phyloP scores from a whole-genome alignment of 805 yeast species.

The Myxozyma udenii region DNA sequence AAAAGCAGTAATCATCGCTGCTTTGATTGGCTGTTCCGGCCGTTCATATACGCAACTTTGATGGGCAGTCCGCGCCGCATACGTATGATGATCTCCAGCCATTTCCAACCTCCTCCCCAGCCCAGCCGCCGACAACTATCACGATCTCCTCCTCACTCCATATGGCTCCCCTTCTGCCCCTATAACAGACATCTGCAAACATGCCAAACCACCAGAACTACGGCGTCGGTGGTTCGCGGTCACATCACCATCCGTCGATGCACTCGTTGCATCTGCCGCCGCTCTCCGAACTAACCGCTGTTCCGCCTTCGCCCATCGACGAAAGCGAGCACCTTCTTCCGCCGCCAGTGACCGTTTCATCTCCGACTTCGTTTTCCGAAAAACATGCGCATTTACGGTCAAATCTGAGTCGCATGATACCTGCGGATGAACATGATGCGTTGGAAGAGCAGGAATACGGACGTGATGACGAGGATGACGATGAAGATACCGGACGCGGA shows the following conservation, averaged over 20 bases:
- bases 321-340: neutral
- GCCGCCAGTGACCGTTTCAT: neutral
- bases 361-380: neutral
- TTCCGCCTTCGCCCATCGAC: conserved; percentile 15
- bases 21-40: too few species aligned
- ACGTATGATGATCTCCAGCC: too few species aligned
- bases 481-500: neutral
- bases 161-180: too few species aligned
- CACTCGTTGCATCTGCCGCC: conserved; percentile 7
- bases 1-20: too few species aligned
- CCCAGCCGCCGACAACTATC: too few species aligned
- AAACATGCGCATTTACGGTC: neutral
- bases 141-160: too few species aligned
- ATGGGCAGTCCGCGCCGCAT: too few species aligned
- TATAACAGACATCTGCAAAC: too few species aligned
- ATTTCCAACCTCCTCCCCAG: too few species aligned
- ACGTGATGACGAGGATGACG: neutral
- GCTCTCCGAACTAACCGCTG: conserved; percentile 4
- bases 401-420: neutral
- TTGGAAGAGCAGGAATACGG: neutral
- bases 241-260: neutral
- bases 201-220: neutral
- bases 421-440: neutral
- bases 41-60: too few species aligned
- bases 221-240: neutral